A percentile compares a stretch with the other conserved stretches of the same genome.
phyloP scores from a whole-genome alignment of 1,139 yeast species.

The Zygosaccharomyces pseudobailii region DNA sequence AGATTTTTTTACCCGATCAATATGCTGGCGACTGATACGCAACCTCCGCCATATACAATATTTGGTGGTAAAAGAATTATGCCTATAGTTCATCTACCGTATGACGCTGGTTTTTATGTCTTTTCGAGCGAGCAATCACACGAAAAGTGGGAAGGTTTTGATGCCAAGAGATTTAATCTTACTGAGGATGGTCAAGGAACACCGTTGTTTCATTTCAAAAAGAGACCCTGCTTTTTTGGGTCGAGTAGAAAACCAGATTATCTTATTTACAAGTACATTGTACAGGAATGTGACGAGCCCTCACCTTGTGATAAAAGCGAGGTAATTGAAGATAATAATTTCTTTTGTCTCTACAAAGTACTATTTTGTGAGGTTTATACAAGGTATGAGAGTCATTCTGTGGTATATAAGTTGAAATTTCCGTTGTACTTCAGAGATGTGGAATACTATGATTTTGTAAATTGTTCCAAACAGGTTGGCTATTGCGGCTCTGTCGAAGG shows the following conservation, averaged over 20 bases:
- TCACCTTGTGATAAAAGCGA: conserved; percentile 9
- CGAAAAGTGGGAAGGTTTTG: too few species aligned
- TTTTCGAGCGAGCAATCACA: too few species aligned
- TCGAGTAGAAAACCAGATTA: neutral
- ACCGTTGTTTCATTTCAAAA: neutral
- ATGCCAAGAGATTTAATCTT: too few species aligned
- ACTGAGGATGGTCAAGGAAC: too few species aligned
- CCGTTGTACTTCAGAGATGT: neutral
- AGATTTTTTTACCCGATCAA: too few species aligned
- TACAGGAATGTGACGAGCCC: neutral
- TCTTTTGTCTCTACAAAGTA: conserved; percentile 6
- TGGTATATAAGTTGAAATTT: conserved; percentile 2
- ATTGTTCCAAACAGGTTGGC: neutral
- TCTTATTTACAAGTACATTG: neutral
- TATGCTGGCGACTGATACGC: too few species aligned
- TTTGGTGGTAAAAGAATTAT: too few species aligned
- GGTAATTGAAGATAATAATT: neutral
- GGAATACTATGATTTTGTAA: neutral
- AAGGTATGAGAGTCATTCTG: neutral
- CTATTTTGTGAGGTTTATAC: conserved; percentile 12
- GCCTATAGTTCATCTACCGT: too few species aligned
- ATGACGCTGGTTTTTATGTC: too few species aligned
- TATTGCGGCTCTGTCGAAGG: neutral
- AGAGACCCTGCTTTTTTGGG: neutral
- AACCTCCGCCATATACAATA: too few species aligned